phyloP scores from a whole-genome alignment of 2,329 filamentous ascomycete species.

The Davidsoniella virescens region DNA sequence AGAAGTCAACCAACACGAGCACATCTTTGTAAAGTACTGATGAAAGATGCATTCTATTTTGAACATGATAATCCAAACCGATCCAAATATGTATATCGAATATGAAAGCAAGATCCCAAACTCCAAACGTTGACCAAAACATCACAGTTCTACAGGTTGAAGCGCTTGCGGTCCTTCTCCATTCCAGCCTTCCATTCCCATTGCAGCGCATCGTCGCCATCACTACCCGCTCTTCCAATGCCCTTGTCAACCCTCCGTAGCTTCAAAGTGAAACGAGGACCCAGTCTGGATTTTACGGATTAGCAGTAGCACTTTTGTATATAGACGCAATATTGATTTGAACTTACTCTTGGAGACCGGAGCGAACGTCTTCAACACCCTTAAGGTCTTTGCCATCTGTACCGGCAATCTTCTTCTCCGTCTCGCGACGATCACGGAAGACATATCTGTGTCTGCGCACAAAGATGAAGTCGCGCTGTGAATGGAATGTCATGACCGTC shows the following conservation, averaged over 20 bases:
- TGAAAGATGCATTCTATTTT: conserved; percentile 3
- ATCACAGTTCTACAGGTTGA: conserved; percentile 51
- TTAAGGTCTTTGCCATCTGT: conserved; percentile 69
- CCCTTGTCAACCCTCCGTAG: conserved; percentile 82
- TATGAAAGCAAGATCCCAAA: conserved; percentile 5
- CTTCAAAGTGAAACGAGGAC: conserved; percentile 60
- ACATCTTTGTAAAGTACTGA: too few relatives aligned
- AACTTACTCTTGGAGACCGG: conserved; percentile 61
- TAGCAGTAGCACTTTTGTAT: background rate
- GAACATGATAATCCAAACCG: background rate
- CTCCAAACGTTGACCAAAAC: conserved; percentile 10
- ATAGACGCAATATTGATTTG: background rate
- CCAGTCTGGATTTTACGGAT: conserved; percentile 26
- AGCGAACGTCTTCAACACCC: conserved; percentile 71
- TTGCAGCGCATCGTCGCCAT: conserved; percentile 60
- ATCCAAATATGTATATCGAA: background rate
- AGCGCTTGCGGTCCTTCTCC: conserved; percentile 87
- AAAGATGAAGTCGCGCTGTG: conserved; percentile 94
- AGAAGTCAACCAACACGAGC: too few relatives aligned
- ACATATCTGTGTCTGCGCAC: conserved; percentile 79
- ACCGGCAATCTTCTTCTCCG: conserved; percentile 72
- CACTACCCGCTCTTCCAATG: conserved; percentile 51
- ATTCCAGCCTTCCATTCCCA: conserved; percentile 96
- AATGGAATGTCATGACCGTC: conserved; percentile 84
- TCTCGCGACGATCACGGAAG: conserved; percentile 73